Evolutionary conservation across 768 basidiomycete species (phyloP), one percentile per base, ranked within the genome.

Genomic region (Leccinum imitatum): DNA sequence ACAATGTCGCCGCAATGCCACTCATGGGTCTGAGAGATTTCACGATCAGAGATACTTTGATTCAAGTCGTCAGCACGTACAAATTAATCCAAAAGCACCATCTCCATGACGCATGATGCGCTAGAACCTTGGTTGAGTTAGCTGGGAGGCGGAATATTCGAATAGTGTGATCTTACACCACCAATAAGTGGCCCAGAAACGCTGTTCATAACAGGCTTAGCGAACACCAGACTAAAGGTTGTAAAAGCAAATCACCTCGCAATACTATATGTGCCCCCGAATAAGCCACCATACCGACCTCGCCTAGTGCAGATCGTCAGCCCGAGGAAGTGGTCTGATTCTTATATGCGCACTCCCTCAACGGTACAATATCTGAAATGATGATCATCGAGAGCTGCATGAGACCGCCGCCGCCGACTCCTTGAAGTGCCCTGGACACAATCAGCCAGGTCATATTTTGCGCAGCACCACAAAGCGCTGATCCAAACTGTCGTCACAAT

Each of bases 131-230:
- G 50, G 30, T 14, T 9, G 8, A 59, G 31, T 62, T 15, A 57
- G 30, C 6, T 11, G 8, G 25, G 4, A 25, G 6, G 13, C 1
- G 0, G 15, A 31, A 1, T 10, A 1, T 27, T 51, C 13, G 3
- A 50, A 35, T 1, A 30, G 25, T n/a, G 30, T 11, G 31, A 15
- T 71, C 87, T 77, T 71, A 89, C 89, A 59, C 92, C 93, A 59
- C 93, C 93, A 14, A 95, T 73, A 13, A 97, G 78, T 3, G 93
- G 93, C 0, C 93, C 90, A 13, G 89, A 63, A 19, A 90, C 84
- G 60, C 87, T 84, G 14, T 52, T 57, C 30, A 46, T 2, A 30
- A 58, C 55, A 27, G 23, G 3, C 21, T 67, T 13, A 65, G 56
- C 8, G 11, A 14, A 5, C 15, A 5, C 15, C 2, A 31, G 8